Evolutionary conservation across 2,329 filamentous ascomycete species (phyloP).

Genomic region (Penicillium italicum): DNA sequence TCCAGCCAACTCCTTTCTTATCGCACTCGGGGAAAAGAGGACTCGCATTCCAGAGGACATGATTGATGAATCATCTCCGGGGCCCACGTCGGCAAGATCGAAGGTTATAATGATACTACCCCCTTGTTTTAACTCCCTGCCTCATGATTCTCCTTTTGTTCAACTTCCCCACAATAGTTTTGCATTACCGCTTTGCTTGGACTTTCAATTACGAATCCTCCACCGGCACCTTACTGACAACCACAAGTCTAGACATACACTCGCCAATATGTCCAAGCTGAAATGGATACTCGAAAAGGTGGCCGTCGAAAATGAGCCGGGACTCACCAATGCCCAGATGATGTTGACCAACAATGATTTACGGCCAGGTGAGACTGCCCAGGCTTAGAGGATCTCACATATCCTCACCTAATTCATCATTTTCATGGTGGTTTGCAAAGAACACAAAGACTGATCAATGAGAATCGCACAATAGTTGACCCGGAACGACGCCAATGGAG

Average conservation of each 20-base stretch:
- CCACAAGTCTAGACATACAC: not conserved
- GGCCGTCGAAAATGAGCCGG: slow-evolving; percentile 70
- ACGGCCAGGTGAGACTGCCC: slow-evolving; percentile 53
- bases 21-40: not conserved
- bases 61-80: not conserved
- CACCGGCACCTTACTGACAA: not conserved
- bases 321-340: slow-evolving; percentile 72
- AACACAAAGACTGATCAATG: not conserved
- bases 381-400: too few relatives aligned
- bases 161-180: not conserved
- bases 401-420: not conserved
- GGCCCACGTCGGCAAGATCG: too few relatives aligned
- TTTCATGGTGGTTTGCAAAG: not conserved
- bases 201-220: not conserved
- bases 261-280: slow-evolving; percentile 26
- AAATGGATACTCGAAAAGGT: slow-evolving; percentile 52
- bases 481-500: slow-evolving; percentile 77
- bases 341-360: slow-evolving; percentile 85
- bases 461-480: slow-evolving; percentile 58
- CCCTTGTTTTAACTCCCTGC: not conserved
- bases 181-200: not conserved
- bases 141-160: not conserved
- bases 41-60: not conserved
- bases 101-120: not conserved
- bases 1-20: not conserved